Conservation (phyloP, 768 basidiomycete genomes). For the Kwoniella pini region DNA sequence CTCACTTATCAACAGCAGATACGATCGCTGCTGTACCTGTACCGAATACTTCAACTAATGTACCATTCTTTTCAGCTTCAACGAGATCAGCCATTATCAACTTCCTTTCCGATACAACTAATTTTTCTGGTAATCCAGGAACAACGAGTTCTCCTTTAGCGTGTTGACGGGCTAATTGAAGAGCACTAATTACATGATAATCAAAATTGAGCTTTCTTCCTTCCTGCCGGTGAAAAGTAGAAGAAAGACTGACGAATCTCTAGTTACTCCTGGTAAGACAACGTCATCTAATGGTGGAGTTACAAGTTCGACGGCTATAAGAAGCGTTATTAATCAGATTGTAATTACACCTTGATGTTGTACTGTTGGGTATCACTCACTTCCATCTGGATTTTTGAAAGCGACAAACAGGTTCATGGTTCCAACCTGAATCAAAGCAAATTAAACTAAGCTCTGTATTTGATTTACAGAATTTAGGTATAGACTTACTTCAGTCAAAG, state of each 20-base stretch:
- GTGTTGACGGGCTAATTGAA: slow-evolving; percentile 70
- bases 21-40: slow-evolving; percentile 68
- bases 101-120: slow-evolving; percentile 61
- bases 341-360: not conserved
- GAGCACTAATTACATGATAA: slow-evolving; percentile 59
- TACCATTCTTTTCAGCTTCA: slow-evolving; percentile 61
- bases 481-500: slow-evolving; percentile 60
- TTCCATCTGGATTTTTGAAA: slow-evolving; percentile 63
- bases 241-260: slow-evolving; percentile 62
- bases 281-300: slow-evolving; percentile 89
- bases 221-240: no score
- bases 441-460: not conserved
- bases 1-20: slow-evolving; percentile 53
- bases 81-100: slow-evolving; percentile 65
- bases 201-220: no score
- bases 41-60: slow-evolving; percentile 77
- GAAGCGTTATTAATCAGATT: not conserved
- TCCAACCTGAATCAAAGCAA: slow-evolving; percentile 57
- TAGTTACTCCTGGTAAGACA: slow-evolving; percentile 89
- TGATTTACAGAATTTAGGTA: not conserved
- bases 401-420: slow-evolving; percentile 84
- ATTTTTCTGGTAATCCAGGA: slow-evolving; percentile 58
- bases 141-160: slow-evolving; percentile 56
- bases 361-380: slow-evolving; percentile 31
- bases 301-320: slow-evolving; percentile 70